These are phyloP conservation scores for Penicillium capsulatum DNA, from an alignment of 2,329 filamentous ascomycete genomes.

Conservation along the genomic window DNA sequence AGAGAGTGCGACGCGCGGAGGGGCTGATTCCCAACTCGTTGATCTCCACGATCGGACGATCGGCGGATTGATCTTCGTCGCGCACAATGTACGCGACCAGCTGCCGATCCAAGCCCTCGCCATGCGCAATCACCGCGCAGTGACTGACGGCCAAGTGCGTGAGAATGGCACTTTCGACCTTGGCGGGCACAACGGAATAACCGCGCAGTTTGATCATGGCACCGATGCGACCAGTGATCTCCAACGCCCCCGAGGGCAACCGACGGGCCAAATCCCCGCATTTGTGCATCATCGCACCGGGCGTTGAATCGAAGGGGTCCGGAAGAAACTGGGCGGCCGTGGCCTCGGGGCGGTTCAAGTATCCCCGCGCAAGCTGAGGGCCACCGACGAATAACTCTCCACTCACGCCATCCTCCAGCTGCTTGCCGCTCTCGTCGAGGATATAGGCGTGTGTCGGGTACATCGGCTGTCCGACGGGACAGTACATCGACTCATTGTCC, in stretches of 20 bases:
- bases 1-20: conserved; percentile 60
- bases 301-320: conserved; percentile 58
- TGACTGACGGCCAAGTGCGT: conserved; percentile 65
- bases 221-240: conserved; percentile 71
- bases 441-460: conserved; percentile 68
- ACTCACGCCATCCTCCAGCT: conserved; percentile 57
- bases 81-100: conserved; percentile 72
- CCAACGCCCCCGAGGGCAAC: conserved; percentile 63
- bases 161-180: conserved; percentile 69
- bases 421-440: conserved; percentile 63
- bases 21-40: conserved; percentile 69
- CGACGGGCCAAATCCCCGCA: conserved; percentile 68
- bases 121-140: conserved; percentile 68
- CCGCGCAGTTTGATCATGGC: conserved; percentile 78
- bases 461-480: conserved; percentile 68
- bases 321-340: conserved; percentile 68
- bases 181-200: conserved; percentile 72
- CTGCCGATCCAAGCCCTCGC: conserved; percentile 70
- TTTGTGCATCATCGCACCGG: conserved; percentile 66
- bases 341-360: conserved; percentile 73
- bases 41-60: conserved; percentile 61
- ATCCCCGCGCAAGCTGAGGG: conserved; percentile 67
- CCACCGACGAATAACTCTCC: conserved; percentile 76
- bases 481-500: conserved; percentile 61
- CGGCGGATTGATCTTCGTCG: conserved; percentile 55